Evolutionary conservation across 2,329 filamentous ascomycete species (phyloP).

Genomic region (Xylaria sp.): DNA sequence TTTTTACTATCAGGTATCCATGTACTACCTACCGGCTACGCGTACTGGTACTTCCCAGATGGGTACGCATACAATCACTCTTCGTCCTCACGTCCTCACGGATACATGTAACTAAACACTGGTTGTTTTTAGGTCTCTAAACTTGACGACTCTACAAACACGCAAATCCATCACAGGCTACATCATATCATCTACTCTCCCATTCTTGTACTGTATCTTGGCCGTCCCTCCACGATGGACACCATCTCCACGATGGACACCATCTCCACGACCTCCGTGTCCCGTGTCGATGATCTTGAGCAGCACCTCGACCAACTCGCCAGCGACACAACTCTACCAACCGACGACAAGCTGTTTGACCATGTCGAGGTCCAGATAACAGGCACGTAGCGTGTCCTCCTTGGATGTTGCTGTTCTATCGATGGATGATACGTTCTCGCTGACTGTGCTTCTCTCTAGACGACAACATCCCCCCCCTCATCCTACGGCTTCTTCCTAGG

Average conservation of each 20-base stretch:
- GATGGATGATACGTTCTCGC: background rate
- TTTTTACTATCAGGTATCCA: too few relatives aligned
- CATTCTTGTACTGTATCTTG: too few relatives aligned
- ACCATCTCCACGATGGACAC: slow-evolving; percentile 52
- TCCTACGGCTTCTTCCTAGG: slow-evolving; percentile 63
- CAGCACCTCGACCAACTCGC: slow-evolving; percentile 63
- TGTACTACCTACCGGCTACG: too few relatives aligned
- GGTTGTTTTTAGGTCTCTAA: too few relatives aligned
- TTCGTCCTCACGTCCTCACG: too few relatives aligned
- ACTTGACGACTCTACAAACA: too few relatives aligned
- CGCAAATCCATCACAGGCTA: background rate
- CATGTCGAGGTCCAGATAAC: slow-evolving; percentile 68
- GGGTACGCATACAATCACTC: too few relatives aligned
- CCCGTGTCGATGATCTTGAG: slow-evolving; percentile 64
- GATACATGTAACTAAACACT: too few relatives aligned
- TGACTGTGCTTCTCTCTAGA: slow-evolving; percentile 50
- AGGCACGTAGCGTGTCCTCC: slow-evolving; percentile 45
- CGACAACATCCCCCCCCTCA: slow-evolving; percentile 61
- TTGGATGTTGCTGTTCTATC: background rate
- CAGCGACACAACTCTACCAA: slow-evolving; percentile 53
- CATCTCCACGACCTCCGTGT: slow-evolving; percentile 58
- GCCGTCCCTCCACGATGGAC: slow-evolving; percentile 47
- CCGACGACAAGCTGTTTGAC: slow-evolving; percentile 65
- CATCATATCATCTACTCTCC: background rate
- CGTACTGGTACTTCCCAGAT: too few relatives aligned